Evolutionary conservation across 2,329 filamentous ascomycete species (phyloP), one percentile per base, ranked within the genome.

Genomic region (Ophiosphaerella narmari): DNA sequence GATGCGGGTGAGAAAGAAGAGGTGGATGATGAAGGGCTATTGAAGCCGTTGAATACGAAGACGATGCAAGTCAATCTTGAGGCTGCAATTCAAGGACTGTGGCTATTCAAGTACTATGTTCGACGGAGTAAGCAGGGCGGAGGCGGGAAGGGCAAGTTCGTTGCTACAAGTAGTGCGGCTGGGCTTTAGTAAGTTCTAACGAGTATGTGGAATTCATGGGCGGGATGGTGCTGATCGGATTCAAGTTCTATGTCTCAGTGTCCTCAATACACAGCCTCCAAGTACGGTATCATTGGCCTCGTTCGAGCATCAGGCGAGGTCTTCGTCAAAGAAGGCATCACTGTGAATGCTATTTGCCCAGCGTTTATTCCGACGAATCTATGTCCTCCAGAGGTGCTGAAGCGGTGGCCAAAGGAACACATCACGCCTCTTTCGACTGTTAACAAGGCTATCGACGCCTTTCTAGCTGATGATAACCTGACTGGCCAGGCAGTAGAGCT

Each of bases 51-150:
- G 54, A 68, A 75, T 50, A 64, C 75, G 16, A 70, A 68, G 49
- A 70, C 65, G 4, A 59, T 77, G 49, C 59, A 73, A 11, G 73
- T 77, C 3, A 73, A 78, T 59, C 60, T 78, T 4, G 66, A 73
- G 43, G 75, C 67, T 6, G 71, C 75, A 2, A 63, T 77, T 18
- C 74, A 77, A 54, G 75, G 74, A 7, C 56, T 75, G n/a, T 74
- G 74, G 65, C 47, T 77, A 36, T 75, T 74, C 44, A 72, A 71
- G 48, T 73, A 77, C 55, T 77, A 76, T 59, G 71, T 75, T 11
- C 53, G 70, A 39, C 63, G 70, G 52, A 75, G 75, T 46, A 63
- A 57, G 36, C 66, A 54, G 39, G 60, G 56, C 2, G 71, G 72
- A 12, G 74, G 74, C 9, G 62, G 64, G 9, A 68, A 63, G 50